A percentile compares a stretch with the other conserved stretches of the same genome.
These are phyloP conservation scores for Borealophlyctis nickersoniae DNA, from an alignment of 192 early-diverging fungal species.

Conservation along the genomic window DNA sequence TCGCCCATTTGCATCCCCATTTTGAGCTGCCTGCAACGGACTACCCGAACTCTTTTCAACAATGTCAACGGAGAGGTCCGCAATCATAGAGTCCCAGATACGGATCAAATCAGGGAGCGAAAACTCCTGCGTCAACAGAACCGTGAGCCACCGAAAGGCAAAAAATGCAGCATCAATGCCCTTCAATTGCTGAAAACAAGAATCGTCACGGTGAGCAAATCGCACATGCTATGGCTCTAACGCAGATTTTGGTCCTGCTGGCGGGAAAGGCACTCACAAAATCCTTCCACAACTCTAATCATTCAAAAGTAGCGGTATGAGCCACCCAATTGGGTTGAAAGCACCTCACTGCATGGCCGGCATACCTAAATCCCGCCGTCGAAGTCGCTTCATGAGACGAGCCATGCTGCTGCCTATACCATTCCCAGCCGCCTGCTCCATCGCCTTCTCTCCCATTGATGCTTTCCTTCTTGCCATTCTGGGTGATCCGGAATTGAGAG, in stretches of 20 bases:
- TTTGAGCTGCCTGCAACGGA: background rate
- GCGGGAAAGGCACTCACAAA: constrained; percentile 29
- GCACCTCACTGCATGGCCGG: no score
- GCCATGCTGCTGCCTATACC: constrained; percentile 63
- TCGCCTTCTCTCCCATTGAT: constrained; percentile 21
- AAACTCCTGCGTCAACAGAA: constrained; percentile 67
- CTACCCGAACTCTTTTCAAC: background rate
- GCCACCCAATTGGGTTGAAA: no score
- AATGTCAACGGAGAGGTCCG: constrained; percentile 51
- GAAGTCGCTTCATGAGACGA: constrained; percentile 52
- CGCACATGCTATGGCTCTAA: background rate
- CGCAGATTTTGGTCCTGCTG: background rate
- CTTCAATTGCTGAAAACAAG: constrained; percentile 41
- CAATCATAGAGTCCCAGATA: constrained; percentile 77
- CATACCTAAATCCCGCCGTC: constrained; percentile 54
- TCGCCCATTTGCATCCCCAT: constrained; percentile 2
- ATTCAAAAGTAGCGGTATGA: no score
- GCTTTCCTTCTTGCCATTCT: background rate
- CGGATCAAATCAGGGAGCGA: constrained; percentile 72
- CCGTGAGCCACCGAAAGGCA: constrained; percentile 80
- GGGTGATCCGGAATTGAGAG: constrained; percentile 3
- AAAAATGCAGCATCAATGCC: constrained; percentile 69
- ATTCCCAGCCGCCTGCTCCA: constrained; percentile 42
- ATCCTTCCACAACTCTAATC: constrained; percentile 60
- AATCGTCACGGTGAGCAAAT: constrained; percentile 4